A percentile compares a stretch with the other conserved stretches of the same genome.
Conservation (phyloP, 768 basidiomycete genomes). For the Psilocybe subaeruginosa region DNA sequence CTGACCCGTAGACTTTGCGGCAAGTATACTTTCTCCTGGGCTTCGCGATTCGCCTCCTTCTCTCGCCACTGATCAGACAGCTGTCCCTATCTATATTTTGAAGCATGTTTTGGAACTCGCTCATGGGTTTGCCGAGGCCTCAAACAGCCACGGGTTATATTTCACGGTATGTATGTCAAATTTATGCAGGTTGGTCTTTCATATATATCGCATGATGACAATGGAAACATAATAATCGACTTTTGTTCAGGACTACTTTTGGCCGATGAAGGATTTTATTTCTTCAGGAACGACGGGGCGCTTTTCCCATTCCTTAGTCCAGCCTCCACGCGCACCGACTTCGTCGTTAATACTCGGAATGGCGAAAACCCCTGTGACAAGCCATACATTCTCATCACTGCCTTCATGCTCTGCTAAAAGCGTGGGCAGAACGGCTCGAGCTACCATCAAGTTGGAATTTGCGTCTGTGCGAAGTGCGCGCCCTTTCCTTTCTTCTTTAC, state of each 20-base stretch:
- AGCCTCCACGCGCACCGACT: constrained; percentile 42
- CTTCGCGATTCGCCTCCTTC: too few relatives aligned
- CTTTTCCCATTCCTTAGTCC: constrained; percentile 52
- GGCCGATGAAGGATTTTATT: constrained; percentile 24
- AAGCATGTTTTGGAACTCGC: too few relatives aligned
- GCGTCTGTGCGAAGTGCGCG: constrained; percentile 66
- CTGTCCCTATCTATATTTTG: too few relatives aligned
- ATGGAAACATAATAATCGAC: neutral
- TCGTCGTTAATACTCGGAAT: constrained; percentile 46
- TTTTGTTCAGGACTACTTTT: neutral
- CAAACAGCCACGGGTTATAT: too few relatives aligned
- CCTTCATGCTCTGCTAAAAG: constrained; percentile 50
- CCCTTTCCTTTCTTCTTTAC: constrained; percentile 27
- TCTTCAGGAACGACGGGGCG: constrained; percentile 44
- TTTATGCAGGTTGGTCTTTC: too few relatives aligned
- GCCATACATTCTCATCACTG: constrained; percentile 50
- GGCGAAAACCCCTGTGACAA: constrained; percentile 69
- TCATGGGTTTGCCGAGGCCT: too few relatives aligned
- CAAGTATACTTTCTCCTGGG: too few relatives aligned
- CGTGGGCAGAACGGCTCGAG: constrained; percentile 70
- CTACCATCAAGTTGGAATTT: constrained; percentile 71
- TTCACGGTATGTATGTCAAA: too few relatives aligned
- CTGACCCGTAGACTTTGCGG: too few relatives aligned
- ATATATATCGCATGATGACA: too few relatives aligned
- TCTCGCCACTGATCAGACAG: too few relatives aligned